Percentiles rank a stretch among this genome's conserved stretches.
phyloP scores from a whole-genome alignment of 495 filamentous ascomycete genomes.

The Hypoxylon lienhwacheense region DNA sequence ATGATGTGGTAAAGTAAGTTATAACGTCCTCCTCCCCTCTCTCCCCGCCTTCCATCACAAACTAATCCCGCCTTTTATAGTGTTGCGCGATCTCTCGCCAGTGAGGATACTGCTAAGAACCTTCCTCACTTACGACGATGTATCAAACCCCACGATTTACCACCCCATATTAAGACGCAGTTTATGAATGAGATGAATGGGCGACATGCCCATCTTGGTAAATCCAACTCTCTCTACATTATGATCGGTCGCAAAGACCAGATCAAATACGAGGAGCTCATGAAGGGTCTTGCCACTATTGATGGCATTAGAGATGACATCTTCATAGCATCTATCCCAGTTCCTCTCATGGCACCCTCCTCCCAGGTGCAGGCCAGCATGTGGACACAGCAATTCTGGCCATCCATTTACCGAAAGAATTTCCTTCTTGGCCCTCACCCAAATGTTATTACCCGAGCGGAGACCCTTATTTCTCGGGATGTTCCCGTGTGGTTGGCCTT shows the following conservation, averaged over 20 bases:
- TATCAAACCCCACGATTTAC: constrained; percentile 70
- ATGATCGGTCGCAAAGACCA: constrained; percentile 47
- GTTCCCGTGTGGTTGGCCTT: constrained; percentile 66
- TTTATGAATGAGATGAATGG: constrained; percentile 53
- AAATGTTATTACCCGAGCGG: constrained; percentile 55
- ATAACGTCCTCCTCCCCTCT: constrained; percentile 4
- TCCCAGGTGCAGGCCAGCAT: constrained; percentile 70
- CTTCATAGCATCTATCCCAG: constrained; percentile 54
- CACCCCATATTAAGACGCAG: constrained; percentile 50
- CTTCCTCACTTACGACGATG: constrained; percentile 82
- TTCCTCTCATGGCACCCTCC: constrained; percentile 76
- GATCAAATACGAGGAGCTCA: constrained; percentile 45
- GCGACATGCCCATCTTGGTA: constrained; percentile 49
- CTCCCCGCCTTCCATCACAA: neutral
- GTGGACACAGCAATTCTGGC: constrained; percentile 84
- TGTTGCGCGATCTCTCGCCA: constrained; percentile 25
- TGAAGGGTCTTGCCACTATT: constrained; percentile 37
- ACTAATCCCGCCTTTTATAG: constrained; percentile 25
- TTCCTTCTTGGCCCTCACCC: constrained; percentile 78
- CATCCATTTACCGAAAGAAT: constrained; percentile 79
- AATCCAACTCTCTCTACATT: constrained; percentile 53
- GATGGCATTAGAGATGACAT: constrained; percentile 51
- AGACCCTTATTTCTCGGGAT: constrained; percentile 60
- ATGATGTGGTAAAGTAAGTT: constrained; percentile 55
- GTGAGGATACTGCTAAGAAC: constrained; percentile 51